Evolutionary conservation across 139 green algal species (phyloP), one percentile per base, ranked within the genome.

Genomic region (Haematococcus lacustris): DNA sequence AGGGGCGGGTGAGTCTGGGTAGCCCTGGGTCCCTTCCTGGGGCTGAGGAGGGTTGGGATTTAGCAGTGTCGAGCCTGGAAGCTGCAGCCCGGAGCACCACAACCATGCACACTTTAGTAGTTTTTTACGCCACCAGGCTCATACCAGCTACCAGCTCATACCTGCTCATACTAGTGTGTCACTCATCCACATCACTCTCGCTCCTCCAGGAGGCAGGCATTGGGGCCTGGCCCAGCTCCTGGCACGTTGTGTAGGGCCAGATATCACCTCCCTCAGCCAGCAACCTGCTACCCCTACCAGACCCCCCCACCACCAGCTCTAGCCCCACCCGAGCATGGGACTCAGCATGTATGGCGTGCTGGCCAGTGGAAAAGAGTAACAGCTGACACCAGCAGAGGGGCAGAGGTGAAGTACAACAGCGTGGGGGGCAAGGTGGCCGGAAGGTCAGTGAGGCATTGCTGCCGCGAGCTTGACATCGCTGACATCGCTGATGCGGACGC

Each of bases 1-100:
- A 28, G 60, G 28, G 60, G 60, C 4, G 60, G 60, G 60, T 66
- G 60, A 66, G 60, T 66, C n/a, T 57, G 47, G 47, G 13, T 57
- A 21, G 21, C 21, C 47, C 13, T 13, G 21, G 47, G 47, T 57
- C 13, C 47, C 47, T 57, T 13, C 47, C 13, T 57, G 13, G 13
- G 21, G 47, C 13, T 13, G 21, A 57, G 47, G 13, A 28, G 13
- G 13, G 47, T 57, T 28, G 47, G 47, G 13, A 57, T 13, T 57
- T 13, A 57, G 47, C 47, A 21, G 47, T 57, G 47, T 21, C 13
- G 47, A 57, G 47, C n/a, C n/a, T n/a, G n/a, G n/a, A n/a, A n/a
- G n/a, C n/a, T n/a, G n/a, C n/a, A n/a, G n/a, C n/a, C n/a, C n/a
- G n/a, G n/a, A n/a, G n/a, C n/a, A n/a, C n/a, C n/a, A n/a, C n/a